A percentile compares a stretch with the other conserved stretches of the same genome.
Evolutionary conservation across 257 asterid species (phyloP).

Genomic region (Ehretia macrophylla): DNA sequence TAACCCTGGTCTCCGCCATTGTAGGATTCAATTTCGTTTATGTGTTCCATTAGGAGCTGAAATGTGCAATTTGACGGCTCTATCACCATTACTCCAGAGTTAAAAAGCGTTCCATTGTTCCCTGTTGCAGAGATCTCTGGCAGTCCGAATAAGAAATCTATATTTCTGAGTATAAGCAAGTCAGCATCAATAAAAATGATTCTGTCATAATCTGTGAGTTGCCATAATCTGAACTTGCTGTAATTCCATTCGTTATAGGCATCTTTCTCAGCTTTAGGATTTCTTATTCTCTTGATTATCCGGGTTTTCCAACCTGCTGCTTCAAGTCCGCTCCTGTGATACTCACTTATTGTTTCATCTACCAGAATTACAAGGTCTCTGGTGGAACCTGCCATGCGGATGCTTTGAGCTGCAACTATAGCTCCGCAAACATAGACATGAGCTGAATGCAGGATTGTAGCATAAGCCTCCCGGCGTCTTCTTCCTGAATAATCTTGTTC

Average conservation of each 20-base stretch:
- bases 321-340: conserved; percentile 72
- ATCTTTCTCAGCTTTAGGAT: conserved; percentile 84
- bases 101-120: conserved; percentile 82
- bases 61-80: conserved; percentile 91
- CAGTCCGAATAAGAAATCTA: conserved; percentile 68
- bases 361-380: conserved; percentile 86
- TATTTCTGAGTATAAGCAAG: conserved; percentile 68
- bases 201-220: conserved; percentile 75
- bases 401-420: conserved; percentile 89
- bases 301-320: conserved; percentile 80
- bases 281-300: conserved; percentile 67
- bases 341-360: conserved; percentile 59
- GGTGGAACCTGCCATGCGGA: conserved; percentile 78
- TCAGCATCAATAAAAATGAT: conserved; percentile 86
- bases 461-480: conserved; percentile 73
- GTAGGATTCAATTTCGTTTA: conserved; percentile 76
- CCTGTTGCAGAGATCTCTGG: conserved; percentile 91
- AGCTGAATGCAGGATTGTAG: conserved; percentile 88
- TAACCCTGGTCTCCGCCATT: conserved; percentile 96
- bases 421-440: conserved; percentile 91
- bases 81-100: conserved; percentile 87
- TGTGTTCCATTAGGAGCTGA: conserved; percentile 72
- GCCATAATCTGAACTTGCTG: conserved; percentile 93
- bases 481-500: conserved; percentile 32
- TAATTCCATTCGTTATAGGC: conserved; percentile 97